These are phyloP conservation scores for Phlegmacium glaucopus DNA, from an alignment of 768 basidiomycete genomes.

Conservation along the genomic window DNA sequence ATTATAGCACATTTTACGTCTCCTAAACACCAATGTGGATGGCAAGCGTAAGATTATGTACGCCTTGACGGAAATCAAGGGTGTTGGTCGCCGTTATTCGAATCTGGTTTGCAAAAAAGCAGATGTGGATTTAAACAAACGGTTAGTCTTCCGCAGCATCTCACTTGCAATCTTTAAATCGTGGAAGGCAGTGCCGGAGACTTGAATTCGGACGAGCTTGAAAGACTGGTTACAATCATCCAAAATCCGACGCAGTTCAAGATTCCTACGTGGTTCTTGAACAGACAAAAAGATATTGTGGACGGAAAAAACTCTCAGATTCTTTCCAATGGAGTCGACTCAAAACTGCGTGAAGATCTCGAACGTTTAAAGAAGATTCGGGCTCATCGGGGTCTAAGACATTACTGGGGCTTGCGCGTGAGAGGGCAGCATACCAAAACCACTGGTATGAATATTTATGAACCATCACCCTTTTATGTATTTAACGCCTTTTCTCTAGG, in stretches of 20 bases:
- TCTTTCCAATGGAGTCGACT: constrained; percentile 94
- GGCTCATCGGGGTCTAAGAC: constrained; percentile 90
- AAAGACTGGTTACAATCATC: constrained; percentile 98
- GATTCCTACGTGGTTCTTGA: constrained; percentile 98
- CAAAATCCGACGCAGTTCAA: constrained; percentile 99
- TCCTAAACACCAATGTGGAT: constrained; percentile 99
- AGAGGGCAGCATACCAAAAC: constrained; percentile 99
- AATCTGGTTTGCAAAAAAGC: constrained; percentile 99
- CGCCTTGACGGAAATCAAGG: constrained; percentile 99
- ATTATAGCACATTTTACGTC: constrained; percentile 93
- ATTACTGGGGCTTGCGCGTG: constrained; percentile 93
- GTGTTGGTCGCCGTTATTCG: constrained; percentile 98
- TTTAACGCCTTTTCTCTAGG: constrained; percentile 39
- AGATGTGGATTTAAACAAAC: constrained; percentile 97
- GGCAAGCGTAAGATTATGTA: constrained; percentile 99
- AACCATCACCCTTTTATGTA: constrained; percentile 2
- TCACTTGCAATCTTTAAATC: constrained; percentile 6
- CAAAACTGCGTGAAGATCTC: constrained; percentile 96
- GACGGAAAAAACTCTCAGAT: constrained; percentile 98
- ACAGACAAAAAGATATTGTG: constrained; percentile 97
- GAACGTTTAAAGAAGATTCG: constrained; percentile 99
- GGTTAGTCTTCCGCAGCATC: constrained; percentile 53
- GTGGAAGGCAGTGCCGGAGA: constrained; percentile 81
- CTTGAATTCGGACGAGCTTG: constrained; percentile 98
- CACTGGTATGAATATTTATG: constrained; percentile 63